phyloP scores from a whole-genome alignment of 2,329 filamentous ascomycete species.

The Graphiopsis chlorocephala region DNA sequence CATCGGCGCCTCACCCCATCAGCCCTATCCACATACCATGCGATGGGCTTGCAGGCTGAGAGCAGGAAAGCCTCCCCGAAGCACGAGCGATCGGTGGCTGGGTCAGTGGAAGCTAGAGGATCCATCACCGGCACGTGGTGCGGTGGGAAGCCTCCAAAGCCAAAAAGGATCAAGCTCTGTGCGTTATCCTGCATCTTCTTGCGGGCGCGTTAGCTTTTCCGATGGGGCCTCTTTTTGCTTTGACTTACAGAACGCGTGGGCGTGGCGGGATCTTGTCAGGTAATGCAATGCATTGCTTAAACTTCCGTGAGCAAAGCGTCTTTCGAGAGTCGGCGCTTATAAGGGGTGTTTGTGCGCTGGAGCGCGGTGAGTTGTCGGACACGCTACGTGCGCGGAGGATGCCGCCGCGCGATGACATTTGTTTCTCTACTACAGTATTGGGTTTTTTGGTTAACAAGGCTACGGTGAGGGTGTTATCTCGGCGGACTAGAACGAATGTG shows the following conservation, averaged over 20 bases:
- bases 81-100: neutral
- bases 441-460: neutral
- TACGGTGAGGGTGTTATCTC: neutral
- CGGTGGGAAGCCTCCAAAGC: neutral
- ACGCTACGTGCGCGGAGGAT: neutral
- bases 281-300: neutral
- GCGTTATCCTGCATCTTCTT: neutral
- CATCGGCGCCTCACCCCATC: neutral
- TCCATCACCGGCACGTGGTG: neutral
- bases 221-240: neutral
- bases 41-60: neutral
- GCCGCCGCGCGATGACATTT: neutral
- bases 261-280: neutral
- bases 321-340: neutral
- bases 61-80: neutral
- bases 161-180: neutral
- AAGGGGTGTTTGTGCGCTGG: neutral
- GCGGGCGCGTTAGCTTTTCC: neutral
- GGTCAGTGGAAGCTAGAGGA: neutral
- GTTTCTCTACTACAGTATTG: neutral
- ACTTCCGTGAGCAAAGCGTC: neutral
- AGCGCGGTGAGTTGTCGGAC: neutral
- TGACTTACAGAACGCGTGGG: neutral
- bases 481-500: neutral
- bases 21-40: conserved; percentile 1